phyloP scores from a whole-genome alignment of 352 stramenopile species.

The Phytophthora pistaciae region DNA sequence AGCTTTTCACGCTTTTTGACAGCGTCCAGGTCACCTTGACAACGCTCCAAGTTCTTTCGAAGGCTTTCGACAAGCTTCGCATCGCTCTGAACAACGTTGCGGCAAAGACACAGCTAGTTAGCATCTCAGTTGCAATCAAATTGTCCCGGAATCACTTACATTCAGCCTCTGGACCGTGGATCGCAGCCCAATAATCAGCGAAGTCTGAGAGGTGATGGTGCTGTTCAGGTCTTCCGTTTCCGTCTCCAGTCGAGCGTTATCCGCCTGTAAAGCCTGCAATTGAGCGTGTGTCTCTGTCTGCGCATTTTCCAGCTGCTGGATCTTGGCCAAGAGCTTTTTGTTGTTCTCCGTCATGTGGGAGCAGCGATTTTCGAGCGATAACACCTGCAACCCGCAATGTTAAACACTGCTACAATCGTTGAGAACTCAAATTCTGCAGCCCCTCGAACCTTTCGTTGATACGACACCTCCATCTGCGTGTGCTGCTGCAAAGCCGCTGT shows the following conservation, averaged over 20 bases:
- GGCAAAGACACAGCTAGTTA: slow-evolving; percentile 2
- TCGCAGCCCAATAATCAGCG: slow-evolving; percentile 64
- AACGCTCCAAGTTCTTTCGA: slow-evolving; percentile 54
- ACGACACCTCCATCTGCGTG: slow-evolving; percentile 72
- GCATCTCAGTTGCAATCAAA: background rate
- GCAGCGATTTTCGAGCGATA: slow-evolving; percentile 68
- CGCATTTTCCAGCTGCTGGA: slow-evolving; percentile 66
- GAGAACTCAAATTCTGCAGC: background rate
- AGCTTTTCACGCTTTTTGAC: slow-evolving; percentile 62
- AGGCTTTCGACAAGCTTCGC: slow-evolving; percentile 54
- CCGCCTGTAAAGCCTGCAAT: slow-evolving; percentile 44
- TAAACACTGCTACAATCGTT: background rate
- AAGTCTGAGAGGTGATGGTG: slow-evolving; percentile 65
- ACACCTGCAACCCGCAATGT: slow-evolving; percentile 36
- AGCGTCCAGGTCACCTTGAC: slow-evolving; percentile 60
- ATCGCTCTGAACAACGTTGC: slow-evolving; percentile 43
- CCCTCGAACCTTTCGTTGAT: slow-evolving; percentile 63
- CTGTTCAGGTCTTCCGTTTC: slow-evolving; percentile 55
- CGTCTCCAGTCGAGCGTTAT: slow-evolving; percentile 50
- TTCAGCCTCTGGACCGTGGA: slow-evolving; percentile 61
- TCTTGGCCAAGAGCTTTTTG: slow-evolving; percentile 72
- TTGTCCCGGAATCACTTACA: slow-evolving; percentile 27
- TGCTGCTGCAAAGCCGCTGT: slow-evolving; percentile 68
- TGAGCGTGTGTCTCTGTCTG: slow-evolving; percentile 49
- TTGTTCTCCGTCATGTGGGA: slow-evolving; percentile 74